Conservation (phyloP, 345 rosid genomes). For the Citrus australasica region DNA sequence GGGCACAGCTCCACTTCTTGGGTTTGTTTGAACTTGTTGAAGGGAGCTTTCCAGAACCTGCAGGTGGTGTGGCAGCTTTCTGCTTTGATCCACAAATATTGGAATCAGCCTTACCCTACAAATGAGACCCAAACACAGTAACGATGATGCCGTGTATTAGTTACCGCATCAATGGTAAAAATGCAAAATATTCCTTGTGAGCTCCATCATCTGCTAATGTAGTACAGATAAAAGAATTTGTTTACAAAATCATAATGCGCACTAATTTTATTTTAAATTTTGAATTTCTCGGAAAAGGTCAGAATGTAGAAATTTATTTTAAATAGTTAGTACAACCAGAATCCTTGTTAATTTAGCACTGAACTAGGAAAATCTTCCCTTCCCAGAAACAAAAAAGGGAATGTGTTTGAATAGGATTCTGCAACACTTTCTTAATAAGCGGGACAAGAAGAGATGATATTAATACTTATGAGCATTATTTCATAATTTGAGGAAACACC, state of each 20-base stretch:
- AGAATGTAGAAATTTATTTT: background rate
- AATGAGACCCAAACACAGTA: slow-evolving; percentile 15
- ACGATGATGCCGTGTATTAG: background rate
- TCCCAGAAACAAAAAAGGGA: too few species aligned
- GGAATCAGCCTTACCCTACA: slow-evolving; percentile 54
- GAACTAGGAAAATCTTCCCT: background rate
- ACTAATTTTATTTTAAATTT: background rate
- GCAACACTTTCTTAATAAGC: background rate
- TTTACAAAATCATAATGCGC: background rate
- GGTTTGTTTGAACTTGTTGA: slow-evolving; percentile 23
- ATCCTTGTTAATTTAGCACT: background rate
- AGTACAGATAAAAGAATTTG: background rate
- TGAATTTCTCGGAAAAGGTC: background rate
- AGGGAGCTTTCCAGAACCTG: slow-evolving; percentile 12
- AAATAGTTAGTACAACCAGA: background rate
- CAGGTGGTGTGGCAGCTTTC: slow-evolving; percentile 31
- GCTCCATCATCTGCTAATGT: background rate
- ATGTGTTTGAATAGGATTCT: background rate
- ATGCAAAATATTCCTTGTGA: background rate
- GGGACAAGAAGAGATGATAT: background rate
- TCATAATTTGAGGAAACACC: background rate
- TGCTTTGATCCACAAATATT: slow-evolving; percentile 33
- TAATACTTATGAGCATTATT: background rate
- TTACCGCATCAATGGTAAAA: background rate
- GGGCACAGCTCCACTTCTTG: slow-evolving; percentile 48